Evolutionary conservation across 1,284 basidiomycete species (phyloP), one percentile per base, ranked within the genome.

Genomic region (Trichosporon sp.): DNA sequence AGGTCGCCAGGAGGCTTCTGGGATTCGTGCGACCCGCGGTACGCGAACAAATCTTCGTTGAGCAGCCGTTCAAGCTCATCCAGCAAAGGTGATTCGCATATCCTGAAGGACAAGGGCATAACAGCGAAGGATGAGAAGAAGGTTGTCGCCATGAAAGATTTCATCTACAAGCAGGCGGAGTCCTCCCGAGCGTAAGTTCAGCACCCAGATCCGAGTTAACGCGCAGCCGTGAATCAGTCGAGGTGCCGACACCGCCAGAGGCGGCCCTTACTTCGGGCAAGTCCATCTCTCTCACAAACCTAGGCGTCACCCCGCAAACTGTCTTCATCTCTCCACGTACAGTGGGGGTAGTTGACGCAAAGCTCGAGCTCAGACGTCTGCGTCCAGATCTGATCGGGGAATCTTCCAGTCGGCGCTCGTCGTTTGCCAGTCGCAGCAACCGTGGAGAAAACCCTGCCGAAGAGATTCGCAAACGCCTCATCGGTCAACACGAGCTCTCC

Each of bases 261-360:
- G 70, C 73, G 2, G 73, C 71, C 1, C 71, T 81, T 0, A 75
- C 77, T 0, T 72, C 72, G 2, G 78, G 78, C 16, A 81, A 81
- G 72, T 76, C 80, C 1, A 87, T 87, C 69, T 87, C 92, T 3
- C 90, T 91, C 78, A 87, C 89, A 8, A 89, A 93, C 79, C 88
- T 96, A 56, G 90, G 91, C 2, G 91, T 98, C n/a, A 92, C 95
- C 0, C 94, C 94, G 4, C 94, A 94, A 74, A 99, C 96, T 0
- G 92, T 99, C 26, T 98, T 99, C 84, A 87, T 99, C 76, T 93
- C 90, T 21, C 83, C 85, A 2, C 77, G 81, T 1, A 82, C 80
- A 0, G 70, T 83, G 16, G 79, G 78, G 6, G 68, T 74, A n/a
- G 76, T 79, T 21, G 81, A 83, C 63, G 74, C 76, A 1, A 78